Evolutionary conservation across 2,329 filamentous ascomycete species (phyloP).

Genomic region (Lecanosticta acicola): DNA sequence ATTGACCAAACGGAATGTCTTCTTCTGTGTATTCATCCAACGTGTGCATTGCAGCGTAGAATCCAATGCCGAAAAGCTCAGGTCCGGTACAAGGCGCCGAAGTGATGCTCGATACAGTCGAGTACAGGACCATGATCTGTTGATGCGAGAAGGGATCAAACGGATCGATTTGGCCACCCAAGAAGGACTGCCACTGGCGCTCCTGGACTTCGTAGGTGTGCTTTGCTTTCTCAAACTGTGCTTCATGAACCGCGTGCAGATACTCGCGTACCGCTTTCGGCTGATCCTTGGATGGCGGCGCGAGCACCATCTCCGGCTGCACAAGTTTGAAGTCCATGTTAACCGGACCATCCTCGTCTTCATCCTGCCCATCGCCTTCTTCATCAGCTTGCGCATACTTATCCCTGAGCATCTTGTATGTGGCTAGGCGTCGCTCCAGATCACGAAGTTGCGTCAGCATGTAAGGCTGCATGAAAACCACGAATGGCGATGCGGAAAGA

Average conservation of each 20-base stretch:
- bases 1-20: constrained; percentile 90
- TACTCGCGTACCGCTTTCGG: constrained; percentile 88
- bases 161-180: constrained; percentile 78
- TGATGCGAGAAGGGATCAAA: constrained; percentile 96
- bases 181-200: constrained; percentile 91
- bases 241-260: constrained; percentile 88
- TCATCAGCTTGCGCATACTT: constrained; percentile 49
- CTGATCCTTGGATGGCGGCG: constrained; percentile 75
- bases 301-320: constrained; percentile 90
- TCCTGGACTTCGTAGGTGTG: constrained; percentile 94
- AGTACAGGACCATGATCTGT: constrained; percentile 91
- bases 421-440: constrained; percentile 76
- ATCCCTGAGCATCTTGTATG: constrained; percentile 76
- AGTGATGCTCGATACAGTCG: constrained; percentile 85
- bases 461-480: constrained; percentile 91
- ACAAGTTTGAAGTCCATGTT: constrained; percentile 73
- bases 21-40: constrained; percentile 63
- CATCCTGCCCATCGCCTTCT: constrained; percentile 30
- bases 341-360: constrained; percentile 28
- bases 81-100: constrained; percentile 91
- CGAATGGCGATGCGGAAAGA: constrained; percentile 89
- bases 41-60: constrained; percentile 80
- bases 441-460: constrained; percentile 87
- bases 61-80: constrained; percentile 81
- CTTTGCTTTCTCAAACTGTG: constrained; percentile 90